Evolutionary conservation across 2,329 filamentous ascomycete species (phyloP).

Genomic region (Fusarium sp.): DNA sequence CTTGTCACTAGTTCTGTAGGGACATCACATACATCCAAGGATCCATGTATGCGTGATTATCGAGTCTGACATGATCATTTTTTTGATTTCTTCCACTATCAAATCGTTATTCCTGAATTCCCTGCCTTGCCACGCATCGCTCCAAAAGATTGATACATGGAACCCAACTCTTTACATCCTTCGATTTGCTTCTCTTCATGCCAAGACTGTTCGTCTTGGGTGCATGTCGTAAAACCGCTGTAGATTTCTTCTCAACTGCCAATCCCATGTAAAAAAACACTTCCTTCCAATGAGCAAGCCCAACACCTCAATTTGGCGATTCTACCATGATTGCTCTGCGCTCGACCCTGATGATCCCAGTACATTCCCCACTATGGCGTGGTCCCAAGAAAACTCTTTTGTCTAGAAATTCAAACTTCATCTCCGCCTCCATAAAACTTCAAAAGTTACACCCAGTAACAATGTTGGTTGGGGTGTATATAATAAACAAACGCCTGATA

Average conservation of each 20-base stretch:
- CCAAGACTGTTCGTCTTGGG: conserved; percentile 16
- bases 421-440: conserved; percentile 29
- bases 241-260: conserved; percentile 33
- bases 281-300: conserved; percentile 17
- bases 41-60: neutral
- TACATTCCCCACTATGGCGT: conserved; percentile 34
- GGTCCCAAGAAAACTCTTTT: conserved; percentile 44
- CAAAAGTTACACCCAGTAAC: conserved; percentile 33
- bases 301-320: conserved; percentile 26
- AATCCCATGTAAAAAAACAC: conserved; percentile 26
- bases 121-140: neutral
- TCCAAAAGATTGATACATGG: neutral
- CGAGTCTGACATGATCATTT: conserved; percentile 5
- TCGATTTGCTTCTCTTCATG: conserved; percentile 28
- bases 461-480: conserved; percentile 13
- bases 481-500: conserved; percentile 48
- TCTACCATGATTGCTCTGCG: conserved; percentile 42
- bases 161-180: neutral
- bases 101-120: conserved; percentile 4
- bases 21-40: neutral
- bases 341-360: conserved; percentile 26
- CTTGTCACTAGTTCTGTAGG: conserved; percentile 1
- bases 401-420: conserved; percentile 46
- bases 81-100: conserved; percentile 15
- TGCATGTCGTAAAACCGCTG: conserved; percentile 25